phyloP scores from a whole-genome alignment of 2,329 filamentous ascomycete species.

The Diplodia mutila region DNA sequence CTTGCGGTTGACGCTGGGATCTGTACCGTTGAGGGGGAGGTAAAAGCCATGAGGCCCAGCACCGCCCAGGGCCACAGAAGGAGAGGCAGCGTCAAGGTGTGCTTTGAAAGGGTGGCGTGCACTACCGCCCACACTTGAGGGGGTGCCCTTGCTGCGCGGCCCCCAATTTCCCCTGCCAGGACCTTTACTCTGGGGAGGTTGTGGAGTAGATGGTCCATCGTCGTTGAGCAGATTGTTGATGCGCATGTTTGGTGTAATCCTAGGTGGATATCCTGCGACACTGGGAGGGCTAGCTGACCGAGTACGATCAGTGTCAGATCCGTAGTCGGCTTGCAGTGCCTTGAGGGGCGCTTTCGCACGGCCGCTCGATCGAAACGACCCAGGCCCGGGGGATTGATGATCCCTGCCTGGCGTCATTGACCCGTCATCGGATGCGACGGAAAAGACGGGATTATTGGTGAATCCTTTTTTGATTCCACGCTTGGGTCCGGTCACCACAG shows the following conservation, averaged over 20 bases:
- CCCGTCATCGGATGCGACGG: constrained; percentile 45
- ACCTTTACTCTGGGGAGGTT: constrained; percentile 42
- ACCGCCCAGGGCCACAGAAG: constrained; percentile 34
- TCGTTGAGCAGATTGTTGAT: constrained; percentile 55
- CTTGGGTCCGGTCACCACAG: constrained; percentile 60
- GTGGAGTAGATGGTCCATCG: constrained; percentile 39
- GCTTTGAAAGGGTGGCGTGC: constrained; percentile 35
- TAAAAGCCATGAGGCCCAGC: constrained; percentile 59
- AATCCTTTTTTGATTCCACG: constrained; percentile 54
- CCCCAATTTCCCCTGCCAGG: constrained; percentile 56
- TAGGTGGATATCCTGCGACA: constrained; percentile 38
- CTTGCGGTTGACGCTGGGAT: constrained; percentile 57
- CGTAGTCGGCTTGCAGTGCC: constrained; percentile 42
- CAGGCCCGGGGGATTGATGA: constrained; percentile 43
- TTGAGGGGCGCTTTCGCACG: constrained; percentile 31
- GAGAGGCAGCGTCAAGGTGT: constrained; percentile 25
- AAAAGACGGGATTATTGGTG: constrained; percentile 48
- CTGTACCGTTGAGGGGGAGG: constrained; percentile 56
- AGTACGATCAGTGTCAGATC: constrained; percentile 52
- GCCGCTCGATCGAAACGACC: constrained; percentile 35
- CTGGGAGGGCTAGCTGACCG: constrained; percentile 49
- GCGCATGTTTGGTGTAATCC: constrained; percentile 48
- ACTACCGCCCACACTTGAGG: constrained; percentile 31
- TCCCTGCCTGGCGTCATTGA: constrained; percentile 45
- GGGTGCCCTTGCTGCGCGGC: constrained; percentile 37